phyloP scores from a whole-genome alignment of 1,284 basidiomycete species.

The Tremellales sp. region DNA sequence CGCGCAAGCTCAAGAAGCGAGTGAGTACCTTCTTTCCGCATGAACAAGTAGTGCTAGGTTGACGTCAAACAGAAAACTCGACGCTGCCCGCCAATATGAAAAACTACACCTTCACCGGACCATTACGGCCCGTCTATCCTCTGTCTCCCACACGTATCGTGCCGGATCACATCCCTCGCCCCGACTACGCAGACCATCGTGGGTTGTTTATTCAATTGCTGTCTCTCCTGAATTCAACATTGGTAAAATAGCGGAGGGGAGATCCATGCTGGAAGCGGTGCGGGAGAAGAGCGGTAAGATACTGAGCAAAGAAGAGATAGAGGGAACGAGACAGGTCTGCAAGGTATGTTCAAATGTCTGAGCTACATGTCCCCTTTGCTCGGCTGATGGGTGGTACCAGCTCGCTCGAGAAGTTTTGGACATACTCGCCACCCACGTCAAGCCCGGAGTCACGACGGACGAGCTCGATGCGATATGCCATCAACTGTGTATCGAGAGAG shows the following conservation, averaged over 20 bases:
- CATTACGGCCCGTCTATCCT: slow-evolving; percentile 48
- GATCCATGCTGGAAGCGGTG: slow-evolving; percentile 36
- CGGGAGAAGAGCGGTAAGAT: slow-evolving; percentile 39
- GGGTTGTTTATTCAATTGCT: slow-evolving; percentile 16
- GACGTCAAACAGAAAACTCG: slow-evolving; percentile 28
- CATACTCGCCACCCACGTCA: slow-evolving; percentile 75
- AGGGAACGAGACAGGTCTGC: slow-evolving; percentile 48
- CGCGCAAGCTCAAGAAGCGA: slow-evolving; percentile 33
- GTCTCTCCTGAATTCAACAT: background rate
- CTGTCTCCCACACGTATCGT: slow-evolving; percentile 41
- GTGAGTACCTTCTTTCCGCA: slow-evolving; percentile 19
- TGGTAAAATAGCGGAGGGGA: slow-evolving; percentile 37
- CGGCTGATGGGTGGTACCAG: slow-evolving; percentile 50
- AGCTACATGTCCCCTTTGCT: slow-evolving; percentile 1
- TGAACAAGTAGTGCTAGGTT: background rate
- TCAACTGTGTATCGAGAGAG: slow-evolving; percentile 82
- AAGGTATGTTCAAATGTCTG: slow-evolving; percentile 27
- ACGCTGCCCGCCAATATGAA: slow-evolving; percentile 43
- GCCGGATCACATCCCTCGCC: slow-evolving; percentile 43
- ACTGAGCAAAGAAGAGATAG: slow-evolving; percentile 47
- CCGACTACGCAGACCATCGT: slow-evolving; percentile 51
- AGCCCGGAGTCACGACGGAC: slow-evolving; percentile 91
- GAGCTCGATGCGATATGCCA: slow-evolving; percentile 95
- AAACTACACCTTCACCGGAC: slow-evolving; percentile 45
- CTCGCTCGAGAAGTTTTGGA: slow-evolving; percentile 88